Percentiles rank a stretch among this genome's conserved stretches.
These are phyloP conservation scores for Balansia obtecta DNA, from an alignment of 2,329 filamentous ascomycete genomes.

Conservation along the genomic window DNA sequence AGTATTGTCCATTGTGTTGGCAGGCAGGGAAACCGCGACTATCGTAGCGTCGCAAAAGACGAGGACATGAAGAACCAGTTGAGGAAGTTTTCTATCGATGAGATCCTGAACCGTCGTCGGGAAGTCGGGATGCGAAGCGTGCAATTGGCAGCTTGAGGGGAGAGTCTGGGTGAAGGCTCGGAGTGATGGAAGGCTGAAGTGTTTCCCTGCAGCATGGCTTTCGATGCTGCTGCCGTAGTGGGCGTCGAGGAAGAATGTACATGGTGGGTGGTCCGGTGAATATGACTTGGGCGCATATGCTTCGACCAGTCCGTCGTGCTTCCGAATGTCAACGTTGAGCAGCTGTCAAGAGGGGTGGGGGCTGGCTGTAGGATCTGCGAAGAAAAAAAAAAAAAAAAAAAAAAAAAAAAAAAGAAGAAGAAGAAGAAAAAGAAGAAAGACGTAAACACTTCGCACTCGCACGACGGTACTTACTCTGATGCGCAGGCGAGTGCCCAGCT, in stretches of 20 bases:
- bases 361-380: background rate
- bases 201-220: slow-evolving; percentile 1
- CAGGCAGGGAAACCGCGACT: slow-evolving; percentile 4
- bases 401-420: background rate
- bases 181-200: background rate
- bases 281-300: slow-evolving; percentile 6
- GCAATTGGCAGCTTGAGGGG: background rate
- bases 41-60: slow-evolving; percentile 5
- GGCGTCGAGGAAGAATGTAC: slow-evolving; percentile 4
- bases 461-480: slow-evolving; percentile 1
- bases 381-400: background rate
- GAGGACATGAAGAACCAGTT: slow-evolving; percentile 4
- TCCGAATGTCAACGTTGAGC: background rate
- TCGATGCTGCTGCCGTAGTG: background rate
- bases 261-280: slow-evolving; percentile 2
- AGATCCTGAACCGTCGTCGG: slow-evolving; percentile 5
- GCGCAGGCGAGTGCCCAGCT: slow-evolving; percentile 5
- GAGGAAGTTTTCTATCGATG: slow-evolving; percentile 4
- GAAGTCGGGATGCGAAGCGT: background rate
- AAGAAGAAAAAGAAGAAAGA: background rate
- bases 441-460: too few relatives aligned
- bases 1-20: slow-evolving; percentile 5
- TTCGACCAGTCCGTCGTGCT: slow-evolving; percentile 5
- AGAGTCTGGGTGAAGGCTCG: slow-evolving; percentile 6
- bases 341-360: background rate